phyloP scores from a whole-genome alignment of 176 grass and related monocot species.

The Oryza punctata region DNA sequence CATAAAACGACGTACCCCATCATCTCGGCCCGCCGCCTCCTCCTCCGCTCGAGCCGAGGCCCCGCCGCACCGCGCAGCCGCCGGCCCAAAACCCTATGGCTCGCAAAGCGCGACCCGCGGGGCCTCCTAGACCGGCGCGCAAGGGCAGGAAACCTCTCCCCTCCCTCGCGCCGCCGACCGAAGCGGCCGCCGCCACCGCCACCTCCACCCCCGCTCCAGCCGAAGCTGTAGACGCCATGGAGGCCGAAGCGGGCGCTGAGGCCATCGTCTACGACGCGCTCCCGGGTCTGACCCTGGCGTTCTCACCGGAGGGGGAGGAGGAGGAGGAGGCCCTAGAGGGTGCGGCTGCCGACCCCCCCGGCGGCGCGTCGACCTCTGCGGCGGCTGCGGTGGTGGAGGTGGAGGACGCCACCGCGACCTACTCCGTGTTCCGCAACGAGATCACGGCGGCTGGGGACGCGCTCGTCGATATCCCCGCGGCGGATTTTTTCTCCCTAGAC shows the following conservation, averaged over 20 bases:
- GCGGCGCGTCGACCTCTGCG: background rate
- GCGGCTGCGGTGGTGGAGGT: slow-evolving; percentile 5
- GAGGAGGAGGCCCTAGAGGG: slow-evolving; percentile 12
- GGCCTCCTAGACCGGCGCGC: slow-evolving; percentile 15
- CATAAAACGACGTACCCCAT: background rate
- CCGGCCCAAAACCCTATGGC: slow-evolving; percentile 39
- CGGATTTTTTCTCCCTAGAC: slow-evolving; percentile 87
- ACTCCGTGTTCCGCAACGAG: slow-evolving; percentile 81
- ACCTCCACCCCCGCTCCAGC: background rate
- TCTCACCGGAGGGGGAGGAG: slow-evolving; percentile 10
- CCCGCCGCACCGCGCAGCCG: background rate
- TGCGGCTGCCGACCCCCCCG: background rate
- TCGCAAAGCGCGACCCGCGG: slow-evolving; percentile 5
- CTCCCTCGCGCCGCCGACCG: slow-evolving; percentile 31
- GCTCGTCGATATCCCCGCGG: slow-evolving; percentile 43
- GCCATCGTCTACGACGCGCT: slow-evolving; percentile 67
- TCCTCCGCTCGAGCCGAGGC: background rate
- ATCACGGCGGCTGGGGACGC: slow-evolving; percentile 59
- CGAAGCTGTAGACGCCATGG: slow-evolving; percentile 35
- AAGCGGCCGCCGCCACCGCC: background rate
- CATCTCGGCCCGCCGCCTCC: background rate
- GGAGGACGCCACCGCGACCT: slow-evolving; percentile 45
- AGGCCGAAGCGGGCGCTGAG: slow-evolving; percentile 14
- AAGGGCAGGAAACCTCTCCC: slow-evolving; percentile 30
- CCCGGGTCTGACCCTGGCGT: slow-evolving; percentile 43